Base-by-base conservation (phyloP, 106 monocot species). In the Acanthochlamys bracteata region DNA sequence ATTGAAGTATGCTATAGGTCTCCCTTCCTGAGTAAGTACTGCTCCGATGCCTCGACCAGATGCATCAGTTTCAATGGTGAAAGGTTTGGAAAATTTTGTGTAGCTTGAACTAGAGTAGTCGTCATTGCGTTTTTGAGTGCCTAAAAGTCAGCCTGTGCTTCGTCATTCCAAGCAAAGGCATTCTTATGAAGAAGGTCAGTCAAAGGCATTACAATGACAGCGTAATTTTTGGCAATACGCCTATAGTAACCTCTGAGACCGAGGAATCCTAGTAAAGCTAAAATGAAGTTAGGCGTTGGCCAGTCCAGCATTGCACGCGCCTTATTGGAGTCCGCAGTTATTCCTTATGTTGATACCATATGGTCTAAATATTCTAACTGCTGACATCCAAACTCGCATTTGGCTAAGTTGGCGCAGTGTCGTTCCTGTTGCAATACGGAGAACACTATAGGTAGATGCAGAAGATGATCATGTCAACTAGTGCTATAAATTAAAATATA, bases 201-300 rank as follows among this genome's bases (percentile, higher is more conserved):
- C 0, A 59, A 25, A 14, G 59, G 59, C 12, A 24, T 9, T 11
- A 24, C 59, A 25, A 59, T 59, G 15, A 24, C 15, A 59, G 24
- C 59, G 25, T 59, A 59, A 25, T 25, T 15, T 49, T 17, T 12
- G 12, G 10, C 25, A 24, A 59, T 25, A 25, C 15, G 23, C 25
- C 59, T 6, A 25, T 59, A 59, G 26, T 59, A 59, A 3, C 59
- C 22, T 15, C 24, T 27, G 59, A 59, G 59, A 12, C 59, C 59
- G 7, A 59, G 13, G 8, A 59, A 59, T 25, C 59, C 26, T 13
- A 22, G 59, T 15, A 59, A 25, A 6, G 23, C 59, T 25, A 8
- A 24, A 11, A 59, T 17, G 8, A 12, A 15, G 2, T 27, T 61
- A 15, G 61, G 61, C 6, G 16, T 33, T 11, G 61, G 16, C 61